Base-by-base conservation (phyloP, 176 grass and related monocot genomes). In the Lolium rigidum region DNA sequence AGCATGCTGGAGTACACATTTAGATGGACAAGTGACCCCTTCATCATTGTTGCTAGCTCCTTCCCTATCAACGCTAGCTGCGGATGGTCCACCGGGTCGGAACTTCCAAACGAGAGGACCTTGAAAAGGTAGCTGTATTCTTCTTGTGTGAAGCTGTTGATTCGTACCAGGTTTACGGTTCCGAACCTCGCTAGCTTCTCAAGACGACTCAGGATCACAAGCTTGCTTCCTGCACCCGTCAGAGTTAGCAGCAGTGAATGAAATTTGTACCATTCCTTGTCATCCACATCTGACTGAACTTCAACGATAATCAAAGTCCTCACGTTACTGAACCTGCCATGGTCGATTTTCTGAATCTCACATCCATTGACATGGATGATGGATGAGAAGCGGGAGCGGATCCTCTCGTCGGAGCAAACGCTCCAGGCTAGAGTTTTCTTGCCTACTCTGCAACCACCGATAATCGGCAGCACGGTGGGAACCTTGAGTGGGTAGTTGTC, bases 91-190 rank as follows among this genome's bases (percentile, higher is more conserved):
- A 24, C 44, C 10, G 78, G 78, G 68, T 87, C 49, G 0, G 68
- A 72, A 26, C 85, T 81, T 20, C 85, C 78, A 37, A 87, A 87
- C 6, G 68, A 78, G 6, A 87, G 77, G 4, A 87, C 56, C 68
- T 87, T 87, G 78, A 87, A 87, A 17, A 87, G 69, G 28, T 87
- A 87, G 5, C 78, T 20, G 57, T 81, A 87, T 58, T 87, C 85
- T 28, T 87, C 78, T 20, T 2, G 18, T 0, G 85, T 80, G 8
- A 86, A 22, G 76, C 50, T 72, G 6, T 47, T 49, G 15, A 80
- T 8, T 8, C 54, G 64, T 6, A 80, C 20, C 0, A 28, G 76
- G 39, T 52, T 38, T 5, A 86, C 65, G 3, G 76, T 86, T 6
- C 84, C 84, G 11, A 86, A 86, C 76, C 84, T n/a, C 0, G 54